A percentile compares a stretch with the other conserved stretches of the same genome.
These are phyloP conservation scores for Coprinopsis strossmayeri DNA, from an alignment of 768 basidiomycete species.

Conservation along the genomic window DNA sequence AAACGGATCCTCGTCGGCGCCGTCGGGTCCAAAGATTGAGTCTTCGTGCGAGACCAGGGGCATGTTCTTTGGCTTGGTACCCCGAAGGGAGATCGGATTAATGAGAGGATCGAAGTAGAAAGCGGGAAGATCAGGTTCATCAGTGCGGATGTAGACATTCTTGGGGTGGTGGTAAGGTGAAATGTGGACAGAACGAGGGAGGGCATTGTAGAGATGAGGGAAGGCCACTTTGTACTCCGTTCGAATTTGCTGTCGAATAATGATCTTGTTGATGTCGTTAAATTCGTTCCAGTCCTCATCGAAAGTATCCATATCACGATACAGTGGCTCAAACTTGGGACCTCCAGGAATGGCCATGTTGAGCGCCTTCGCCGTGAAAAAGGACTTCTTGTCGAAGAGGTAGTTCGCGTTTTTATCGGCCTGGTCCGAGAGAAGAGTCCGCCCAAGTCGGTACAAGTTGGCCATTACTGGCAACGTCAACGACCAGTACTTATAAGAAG, in stretches of 20 bases:
- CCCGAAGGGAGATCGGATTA: slow-evolving; percentile 93
- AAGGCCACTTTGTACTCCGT: slow-evolving; percentile 99
- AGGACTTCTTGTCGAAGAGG: slow-evolving; percentile 94
- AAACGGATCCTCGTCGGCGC: slow-evolving; percentile 81
- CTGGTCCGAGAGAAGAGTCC: slow-evolving; percentile 89
- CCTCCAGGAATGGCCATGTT: slow-evolving; percentile 98
- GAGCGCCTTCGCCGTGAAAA: slow-evolving; percentile 96
- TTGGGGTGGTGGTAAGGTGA: slow-evolving; percentile 91
- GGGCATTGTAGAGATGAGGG: slow-evolving; percentile 97
- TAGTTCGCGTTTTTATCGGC: slow-evolving; percentile 88
- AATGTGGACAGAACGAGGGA: slow-evolving; percentile 90
- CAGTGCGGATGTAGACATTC: slow-evolving; percentile 98
- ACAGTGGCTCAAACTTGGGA: slow-evolving; percentile 96
- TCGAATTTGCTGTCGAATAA: slow-evolving; percentile 96
- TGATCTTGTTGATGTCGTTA: slow-evolving; percentile 99
- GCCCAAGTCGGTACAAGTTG: slow-evolving; percentile 91
- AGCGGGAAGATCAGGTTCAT: slow-evolving; percentile 97
- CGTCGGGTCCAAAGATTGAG: slow-evolving; percentile 84
- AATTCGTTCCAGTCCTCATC: slow-evolving; percentile 99
- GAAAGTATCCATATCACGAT: slow-evolving; percentile 94
- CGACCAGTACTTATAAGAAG: slow-evolving; percentile 91
- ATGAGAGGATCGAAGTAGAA: slow-evolving; percentile 99
- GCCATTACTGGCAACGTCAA: slow-evolving; percentile 93
- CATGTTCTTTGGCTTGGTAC: slow-evolving; percentile 74
- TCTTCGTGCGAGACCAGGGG: slow-evolving; percentile 88